A percentile compares a stretch with the other conserved stretches of the same genome.
phyloP scores from a whole-genome alignment of 768 basidiomycete species.

The Neoboletus brunneissimus region DNA sequence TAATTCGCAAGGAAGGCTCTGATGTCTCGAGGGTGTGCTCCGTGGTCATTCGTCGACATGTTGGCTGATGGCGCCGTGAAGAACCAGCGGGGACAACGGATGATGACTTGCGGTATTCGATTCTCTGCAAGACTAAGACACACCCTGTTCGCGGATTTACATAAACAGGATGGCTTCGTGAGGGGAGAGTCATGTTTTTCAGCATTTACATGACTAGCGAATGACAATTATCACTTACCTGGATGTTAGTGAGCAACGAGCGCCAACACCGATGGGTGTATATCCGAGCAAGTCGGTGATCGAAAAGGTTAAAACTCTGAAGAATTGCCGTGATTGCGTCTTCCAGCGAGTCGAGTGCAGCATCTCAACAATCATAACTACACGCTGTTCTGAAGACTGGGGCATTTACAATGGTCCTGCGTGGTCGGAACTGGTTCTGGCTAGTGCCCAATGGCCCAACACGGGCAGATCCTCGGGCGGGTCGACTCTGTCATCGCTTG shows the following conservation, averaged over 20 bases:
- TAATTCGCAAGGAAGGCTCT: constrained; percentile 26
- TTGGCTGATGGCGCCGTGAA: neutral
- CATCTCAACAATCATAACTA: neutral
- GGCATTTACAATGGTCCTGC: no score
- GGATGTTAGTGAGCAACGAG: neutral
- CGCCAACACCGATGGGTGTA: neutral
- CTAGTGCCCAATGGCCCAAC: neutral
- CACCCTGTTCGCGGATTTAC: neutral
- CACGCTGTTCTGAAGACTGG: neutral
- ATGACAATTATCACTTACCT: constrained; percentile 1
- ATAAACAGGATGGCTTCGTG: neutral
- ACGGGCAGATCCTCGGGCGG: neutral
- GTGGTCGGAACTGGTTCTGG: neutral
- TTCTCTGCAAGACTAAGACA: neutral
- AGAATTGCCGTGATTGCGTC: constrained; percentile 5
- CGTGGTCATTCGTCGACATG: constrained; percentile 14
- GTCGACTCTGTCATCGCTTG: neutral
- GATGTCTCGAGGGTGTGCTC: constrained; percentile 23
- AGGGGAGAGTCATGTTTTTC: neutral
- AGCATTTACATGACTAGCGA: neutral
- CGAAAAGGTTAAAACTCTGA: constrained; percentile 23
- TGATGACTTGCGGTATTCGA: constrained; percentile 2
- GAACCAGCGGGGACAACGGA: constrained; percentile 12
- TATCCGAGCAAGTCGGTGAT: constrained; percentile 6
- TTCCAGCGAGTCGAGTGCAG: neutral